Evolutionary conservation across 495 filamentous ascomycete species (phyloP), one percentile per base, ranked within the genome.

Genomic region (Lasiosphaeria miniovina): DNA sequence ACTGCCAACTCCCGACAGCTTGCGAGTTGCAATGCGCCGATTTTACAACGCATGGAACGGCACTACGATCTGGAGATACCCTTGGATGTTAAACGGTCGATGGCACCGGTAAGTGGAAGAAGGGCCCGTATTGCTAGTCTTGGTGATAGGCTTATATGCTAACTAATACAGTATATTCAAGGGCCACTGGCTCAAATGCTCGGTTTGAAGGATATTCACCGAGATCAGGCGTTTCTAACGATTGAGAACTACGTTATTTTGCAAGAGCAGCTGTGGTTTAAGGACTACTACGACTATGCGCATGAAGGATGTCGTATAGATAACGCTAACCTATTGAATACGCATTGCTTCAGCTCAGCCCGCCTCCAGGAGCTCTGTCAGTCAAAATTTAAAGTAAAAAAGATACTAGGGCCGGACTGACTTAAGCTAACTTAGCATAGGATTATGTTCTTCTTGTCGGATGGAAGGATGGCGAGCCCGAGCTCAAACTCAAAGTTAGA

Each of bases 251-350:
- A 54, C 14, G 57, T 60, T 12, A 46, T 46, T 12, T 54, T 60
- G 41, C 51, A 60, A 46, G 57, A 60, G 51, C 38, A 54, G 17
- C 31, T 54, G 24, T 60, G 50, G 57, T 49, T 54, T 32, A 60
- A 33, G 9, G 57, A 60, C 48, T 51, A 60, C 51, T 15, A 60
- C 33, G 32, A 60, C 51, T 60, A 54, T 36, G 38, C 54, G 36
- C 41, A 60, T 60, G 40, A 60, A 46, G 50, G 57, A 17, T 54
- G 6, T 51, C 41, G 51, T 31, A 36, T 54, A 32, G 12, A 54
- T 48, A 54, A 54, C 32, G 17, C 57, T 32, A 54, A 54, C 51
- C 57, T 60, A 53, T 31, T 60, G 17, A 60, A 60, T 54, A 60
- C 32, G 32, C 41, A 54, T 41, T 60, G 51, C 41, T 60, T 54